These are phyloP conservation scores for Falciphora oryzae DNA, from an alignment of 2,329 filamentous ascomycete species.

Conservation along the genomic window DNA sequence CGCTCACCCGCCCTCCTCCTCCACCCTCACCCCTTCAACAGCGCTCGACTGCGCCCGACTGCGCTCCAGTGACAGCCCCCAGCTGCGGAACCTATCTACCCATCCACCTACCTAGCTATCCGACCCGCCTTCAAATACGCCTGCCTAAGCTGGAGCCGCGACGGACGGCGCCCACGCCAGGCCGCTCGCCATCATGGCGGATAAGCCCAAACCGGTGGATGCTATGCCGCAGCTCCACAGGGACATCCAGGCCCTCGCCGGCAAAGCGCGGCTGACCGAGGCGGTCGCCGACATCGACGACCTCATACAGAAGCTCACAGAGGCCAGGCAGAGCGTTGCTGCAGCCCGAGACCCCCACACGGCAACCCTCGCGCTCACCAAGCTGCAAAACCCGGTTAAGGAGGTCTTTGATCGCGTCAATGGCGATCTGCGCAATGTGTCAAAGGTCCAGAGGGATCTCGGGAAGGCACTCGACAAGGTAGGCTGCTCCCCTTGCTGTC, in stretches of 20 bases:
- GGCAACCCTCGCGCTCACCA: conserved; percentile 69
- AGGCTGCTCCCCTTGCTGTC: conserved; percentile 19
- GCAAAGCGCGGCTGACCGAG: conserved; percentile 61
- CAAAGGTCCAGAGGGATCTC: conserved; percentile 76
- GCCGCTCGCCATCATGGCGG: conserved; percentile 15
- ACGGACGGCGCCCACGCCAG: neutral
- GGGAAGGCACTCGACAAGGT: conserved; percentile 81
- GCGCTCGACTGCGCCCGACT: neutral
- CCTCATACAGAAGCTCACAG: conserved; percentile 70
- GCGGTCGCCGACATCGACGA: conserved; percentile 76
- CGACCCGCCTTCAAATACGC: neutral
- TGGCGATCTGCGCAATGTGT: conserved; percentile 74
- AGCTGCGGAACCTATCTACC: too few species aligned
- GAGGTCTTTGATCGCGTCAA: conserved; percentile 74
- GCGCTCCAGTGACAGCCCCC: too few species aligned
- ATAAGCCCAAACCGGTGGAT: conserved; percentile 12
- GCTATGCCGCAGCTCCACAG: conserved; percentile 54
- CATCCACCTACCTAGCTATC: neutral
- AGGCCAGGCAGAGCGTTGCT: conserved; percentile 68
- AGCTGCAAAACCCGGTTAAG: conserved; percentile 81
- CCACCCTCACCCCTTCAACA: neutral
- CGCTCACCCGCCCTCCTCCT: neutral
- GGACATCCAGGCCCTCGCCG: conserved; percentile 68
- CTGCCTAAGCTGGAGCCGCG: neutral
- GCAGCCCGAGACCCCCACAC: conserved; percentile 57